Conservation (phyloP, 202 grass and related monocot genomes). For the Elaeis oleifera region DNA sequence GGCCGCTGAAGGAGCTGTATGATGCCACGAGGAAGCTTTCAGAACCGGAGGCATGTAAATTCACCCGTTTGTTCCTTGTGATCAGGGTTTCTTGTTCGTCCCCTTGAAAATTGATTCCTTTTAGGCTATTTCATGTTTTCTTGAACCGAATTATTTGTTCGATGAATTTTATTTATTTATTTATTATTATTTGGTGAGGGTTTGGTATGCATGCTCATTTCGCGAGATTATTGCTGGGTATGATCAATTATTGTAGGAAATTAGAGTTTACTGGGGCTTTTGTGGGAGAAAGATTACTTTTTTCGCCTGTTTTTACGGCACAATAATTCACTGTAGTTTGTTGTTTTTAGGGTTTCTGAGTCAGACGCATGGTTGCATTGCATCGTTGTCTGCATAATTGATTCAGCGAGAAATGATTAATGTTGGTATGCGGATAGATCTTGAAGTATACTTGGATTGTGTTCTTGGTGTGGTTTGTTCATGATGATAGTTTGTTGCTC, state of each 20-base stretch:
- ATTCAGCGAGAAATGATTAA: slow-evolving; percentile 1
- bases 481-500: no score
- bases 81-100: not conserved
- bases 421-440: not conserved
- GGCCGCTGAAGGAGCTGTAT: not conserved
- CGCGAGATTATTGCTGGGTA: no score
- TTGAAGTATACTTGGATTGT: no score
- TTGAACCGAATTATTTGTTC: no score
- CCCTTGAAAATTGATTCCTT: not conserved
- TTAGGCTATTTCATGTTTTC: not conserved
- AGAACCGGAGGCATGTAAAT: slow-evolving; percentile 7
- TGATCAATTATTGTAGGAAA: not conserved
- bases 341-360: slow-evolving; percentile 8
- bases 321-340: slow-evolving; percentile 10
- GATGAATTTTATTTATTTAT: no score
- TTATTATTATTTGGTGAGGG: no score
- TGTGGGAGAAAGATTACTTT: not conserved
- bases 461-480: no score
- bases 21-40: slow-evolving; percentile 2
- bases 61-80: not conserved
- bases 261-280: not conserved
- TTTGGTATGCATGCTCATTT: no score
- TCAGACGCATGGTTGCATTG: slow-evolving; percentile 5
- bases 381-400: not conserved
- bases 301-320: not conserved